Base-by-base conservation (phyloP, 148 eudicot genomes). In the Rhododendron williamsianum region DNA sequence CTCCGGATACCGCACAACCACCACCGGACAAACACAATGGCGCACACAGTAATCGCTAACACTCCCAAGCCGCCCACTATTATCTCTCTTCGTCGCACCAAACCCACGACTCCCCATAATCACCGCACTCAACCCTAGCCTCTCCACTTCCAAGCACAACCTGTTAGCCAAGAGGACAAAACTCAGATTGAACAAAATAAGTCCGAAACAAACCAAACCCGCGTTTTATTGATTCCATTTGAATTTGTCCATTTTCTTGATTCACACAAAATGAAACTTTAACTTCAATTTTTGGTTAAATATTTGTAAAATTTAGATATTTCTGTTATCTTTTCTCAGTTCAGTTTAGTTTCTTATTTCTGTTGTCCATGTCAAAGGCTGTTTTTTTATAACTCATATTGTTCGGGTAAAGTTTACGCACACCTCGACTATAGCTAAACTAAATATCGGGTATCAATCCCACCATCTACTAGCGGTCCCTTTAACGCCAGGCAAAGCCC, bases 71-170 rank as follows among this genome's bases (percentile, higher is more conserved):
- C 69, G 52, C 72, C 56, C 87, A 72, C 76, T 38, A 23, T 15
- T 30, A 51, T 83, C 87, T 81, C 84, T 52, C 87, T 73, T 86
- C 16, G 67, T 72, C 18, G 87, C 87, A 4, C 87, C 87, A 81
- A 86, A 86, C 43, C 87, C 87, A 30, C 87, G 45, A 65, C 87
- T 86, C 73, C 87, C 87, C 87, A 86, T 86, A 23, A 86, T 81
- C 35, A 86, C 84, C 1, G 87, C 81, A 54, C 84, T 86, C 84
- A 86, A 41, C 48, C 87, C 63, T 1, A 86, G 84, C 87, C 87
- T 86, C 87, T 86, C 87, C 52, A 86, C 87, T 80, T 86, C 87
- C 80, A 85, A 79, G 71, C 87, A 85, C 48, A 85, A 69, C 74
- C 71, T 65, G 33, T 65, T 65, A 9, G 71, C 30, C 71, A 65